Evolutionary conservation across 768 basidiomycete species (phyloP).

Genomic region (Hygrocybe punicea): DNA sequence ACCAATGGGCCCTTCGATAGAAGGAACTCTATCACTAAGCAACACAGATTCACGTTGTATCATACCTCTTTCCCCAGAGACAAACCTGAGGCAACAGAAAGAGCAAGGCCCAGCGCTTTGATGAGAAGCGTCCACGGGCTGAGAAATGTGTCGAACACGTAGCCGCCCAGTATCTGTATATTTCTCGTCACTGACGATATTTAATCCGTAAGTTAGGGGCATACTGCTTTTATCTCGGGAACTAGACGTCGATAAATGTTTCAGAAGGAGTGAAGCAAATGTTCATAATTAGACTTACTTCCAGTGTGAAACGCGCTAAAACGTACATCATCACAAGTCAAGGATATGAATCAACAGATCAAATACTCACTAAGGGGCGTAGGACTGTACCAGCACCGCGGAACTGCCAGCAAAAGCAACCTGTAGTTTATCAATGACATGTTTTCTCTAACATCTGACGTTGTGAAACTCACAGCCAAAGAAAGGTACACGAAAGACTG

Average conservation of each 20-base stretch:
- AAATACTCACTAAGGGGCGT: slow-evolving; percentile 63
- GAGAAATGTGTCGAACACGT: slow-evolving; percentile 85
- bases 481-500: slow-evolving; percentile 64
- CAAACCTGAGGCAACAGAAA: slow-evolving; percentile 81
- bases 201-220: slow-evolving; percentile 16
- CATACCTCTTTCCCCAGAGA: slow-evolving; percentile 79
- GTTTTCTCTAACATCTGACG: neutral
- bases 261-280: neutral
- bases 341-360: neutral
- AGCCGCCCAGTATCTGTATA: slow-evolving; percentile 70
- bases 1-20: slow-evolving; percentile 67
- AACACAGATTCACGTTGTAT: neutral
- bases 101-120: slow-evolving; percentile 77
- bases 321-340: slow-evolving; percentile 9
- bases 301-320: slow-evolving; percentile 73
- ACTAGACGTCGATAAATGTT: slow-evolving; percentile 42
- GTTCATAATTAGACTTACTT: slow-evolving; percentile 47
- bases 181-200: neutral
- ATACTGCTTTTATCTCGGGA: slow-evolving; percentile 75
- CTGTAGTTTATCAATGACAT: slow-evolving; percentile 31
- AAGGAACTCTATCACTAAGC: neutral
- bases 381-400: slow-evolving; percentile 57
- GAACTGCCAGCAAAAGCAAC: slow-evolving; percentile 61
- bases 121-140: slow-evolving; percentile 82
- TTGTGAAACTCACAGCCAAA: slow-evolving; percentile 50